Evolutionary conservation across 176 grass and related monocot genomes (phyloP), one percentile per base, ranked within the genome.

Genomic region (Carex pumila): DNA sequence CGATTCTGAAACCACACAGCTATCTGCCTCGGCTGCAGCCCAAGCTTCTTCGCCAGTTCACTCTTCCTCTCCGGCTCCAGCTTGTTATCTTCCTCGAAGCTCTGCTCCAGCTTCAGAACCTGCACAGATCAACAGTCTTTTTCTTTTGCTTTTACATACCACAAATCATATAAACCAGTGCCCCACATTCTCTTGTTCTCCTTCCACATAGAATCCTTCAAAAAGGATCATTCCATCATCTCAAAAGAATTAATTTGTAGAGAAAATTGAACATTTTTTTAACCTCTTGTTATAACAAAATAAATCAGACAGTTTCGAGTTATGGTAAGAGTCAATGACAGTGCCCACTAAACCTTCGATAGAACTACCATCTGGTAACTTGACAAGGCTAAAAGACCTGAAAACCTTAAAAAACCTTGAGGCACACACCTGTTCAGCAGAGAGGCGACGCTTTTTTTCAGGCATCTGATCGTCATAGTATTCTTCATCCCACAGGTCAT

Each of bases 1-100:
- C 95, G 92, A 86, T 98, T 94, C 84, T 98, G 95, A 62, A 98
- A 98, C 95, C 95, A 98, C 1, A 98, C 91, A 1, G 95, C 95
- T 73, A 98, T 90, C 85, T 98, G 95, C 79, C 95, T 83, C 0
- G 94, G 95, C n/a, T 92, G 92, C 87, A 98, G 84, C 4, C 95
- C 95, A 0, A 98, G 84, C 45, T 89, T 90, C 69, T 79, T 80
- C 8, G 95, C 92, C 30, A 98, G 85, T 87, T 98, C 95, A 47
- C 75, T 91, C 87, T 98, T 98, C 79, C 95, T 76, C 79, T 94
- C 91, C 6, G 92, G 95, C 83, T 98, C 95, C 30, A 98, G 91
- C 88, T 98, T 98, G 86, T 94, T 98, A 70, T 94, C 91, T 29
- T 87, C 90, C 88, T 90, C 91, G 59, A 97, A 94, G 85, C 91